Conservation (phyloP, 257 asterid genomes). For the Fraxinus pennsylvanica region DNA sequence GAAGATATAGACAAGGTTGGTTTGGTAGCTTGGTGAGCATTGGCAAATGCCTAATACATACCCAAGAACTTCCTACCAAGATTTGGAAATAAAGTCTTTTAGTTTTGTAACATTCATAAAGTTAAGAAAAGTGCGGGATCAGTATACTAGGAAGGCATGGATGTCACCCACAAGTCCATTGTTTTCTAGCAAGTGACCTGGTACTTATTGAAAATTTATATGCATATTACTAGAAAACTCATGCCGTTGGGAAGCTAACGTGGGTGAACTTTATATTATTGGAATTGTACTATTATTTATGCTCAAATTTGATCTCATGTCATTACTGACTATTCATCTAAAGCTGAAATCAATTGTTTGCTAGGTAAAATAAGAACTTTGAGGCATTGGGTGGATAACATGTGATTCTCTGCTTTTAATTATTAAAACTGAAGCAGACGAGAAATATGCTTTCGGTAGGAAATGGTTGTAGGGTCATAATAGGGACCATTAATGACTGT, state of each 20-base stretch:
- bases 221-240: not conserved
- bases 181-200: not conserved
- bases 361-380: not conserved
- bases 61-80: not conserved
- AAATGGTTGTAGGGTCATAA: not conserved
- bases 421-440: not conserved
- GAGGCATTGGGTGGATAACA: not conserved
- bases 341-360: not conserved
- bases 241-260: not conserved
- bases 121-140: not conserved
- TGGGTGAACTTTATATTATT: not conserved
- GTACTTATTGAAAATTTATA: not conserved
- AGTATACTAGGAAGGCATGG: not conserved
- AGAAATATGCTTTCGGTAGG: not conserved
- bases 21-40: not conserved
- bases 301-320: not conserved
- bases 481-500: not conserved
- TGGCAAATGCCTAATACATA: not conserved
- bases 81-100: not conserved
- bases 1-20: not conserved
- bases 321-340: not conserved
- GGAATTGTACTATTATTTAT: not conserved
- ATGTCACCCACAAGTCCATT: not conserved
- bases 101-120: not conserved
- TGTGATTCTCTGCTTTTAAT: not conserved